Percentiles rank a stretch among this genome's conserved stretches.
These are phyloP conservation scores for Ogataea degrootiae DNA, from an alignment of 805 yeast species.

Conservation along the genomic window DNA sequence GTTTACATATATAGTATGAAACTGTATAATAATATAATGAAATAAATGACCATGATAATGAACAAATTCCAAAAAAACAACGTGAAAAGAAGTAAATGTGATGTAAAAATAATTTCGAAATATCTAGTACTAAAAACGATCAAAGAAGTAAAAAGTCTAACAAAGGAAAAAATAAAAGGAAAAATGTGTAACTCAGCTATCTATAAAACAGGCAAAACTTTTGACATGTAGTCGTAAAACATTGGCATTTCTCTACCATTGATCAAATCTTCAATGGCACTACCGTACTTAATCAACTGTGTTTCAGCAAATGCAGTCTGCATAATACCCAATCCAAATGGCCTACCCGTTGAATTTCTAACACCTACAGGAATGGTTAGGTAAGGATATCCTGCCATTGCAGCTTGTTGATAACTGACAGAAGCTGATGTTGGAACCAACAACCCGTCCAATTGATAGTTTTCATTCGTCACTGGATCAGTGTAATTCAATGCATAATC, in stretches of 20 bases:
- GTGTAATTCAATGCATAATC: constrained; percentile 28
- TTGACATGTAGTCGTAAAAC: constrained; percentile 22
- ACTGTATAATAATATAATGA: too few species aligned
- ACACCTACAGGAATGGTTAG: constrained; percentile 24
- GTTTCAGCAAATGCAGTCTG: constrained; percentile 28
- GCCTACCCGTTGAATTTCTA: constrained; percentile 19
- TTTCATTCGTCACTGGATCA: constrained; percentile 22
- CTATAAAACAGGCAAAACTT: constrained; percentile 21
- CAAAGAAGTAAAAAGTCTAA: background rate
- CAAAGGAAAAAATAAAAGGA: background rate
- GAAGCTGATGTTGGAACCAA: constrained; percentile 20
- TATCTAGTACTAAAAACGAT: too few species aligned
- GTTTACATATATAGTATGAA: too few species aligned
- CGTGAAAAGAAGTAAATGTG: too few species aligned
- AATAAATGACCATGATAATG: too few species aligned
- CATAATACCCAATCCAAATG: constrained; percentile 27
- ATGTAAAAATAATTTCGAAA: too few species aligned
- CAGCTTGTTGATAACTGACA: constrained; percentile 28
- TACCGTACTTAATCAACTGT: constrained; percentile 24
- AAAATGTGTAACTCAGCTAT: background rate
- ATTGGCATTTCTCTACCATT: constrained; percentile 17
- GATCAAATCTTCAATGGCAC: constrained; percentile 26
- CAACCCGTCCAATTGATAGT: constrained; percentile 23
- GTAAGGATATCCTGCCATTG: constrained; percentile 29
- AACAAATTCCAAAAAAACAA: too few species aligned